phyloP scores from a whole-genome alignment of 2,329 filamentous ascomycete genomes.

The Ophiosphaerella narmari region DNA sequence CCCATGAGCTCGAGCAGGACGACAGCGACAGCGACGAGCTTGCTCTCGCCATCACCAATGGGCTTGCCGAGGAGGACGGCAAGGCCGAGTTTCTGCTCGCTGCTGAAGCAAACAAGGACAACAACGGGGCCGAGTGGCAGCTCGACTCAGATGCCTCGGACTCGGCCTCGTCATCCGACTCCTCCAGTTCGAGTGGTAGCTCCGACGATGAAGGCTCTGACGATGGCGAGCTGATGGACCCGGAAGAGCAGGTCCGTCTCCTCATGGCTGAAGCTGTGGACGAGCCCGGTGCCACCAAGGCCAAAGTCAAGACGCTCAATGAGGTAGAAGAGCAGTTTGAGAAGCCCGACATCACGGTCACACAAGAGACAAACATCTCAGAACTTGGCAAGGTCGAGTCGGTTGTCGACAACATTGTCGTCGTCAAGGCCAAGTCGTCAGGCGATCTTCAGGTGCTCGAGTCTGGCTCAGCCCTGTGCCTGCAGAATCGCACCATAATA shows the following conservation, averaged over 20 bases:
- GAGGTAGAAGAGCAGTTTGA: conserved; percentile 61
- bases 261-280: conserved; percentile 84
- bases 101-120: conserved; percentile 52
- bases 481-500: conserved; percentile 73
- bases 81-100: conserved; percentile 51
- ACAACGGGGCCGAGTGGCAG: conserved; percentile 79
- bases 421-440: conserved; percentile 77
- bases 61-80: conserved; percentile 26
- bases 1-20: conserved; percentile 4
- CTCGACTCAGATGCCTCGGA: conserved; percentile 65
- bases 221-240: conserved; percentile 67
- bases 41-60: conserved; percentile 9
- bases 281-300: conserved; percentile 71
- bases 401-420: conserved; percentile 75
- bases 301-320: conserved; percentile 77
- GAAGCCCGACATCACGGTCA: conserved; percentile 80
- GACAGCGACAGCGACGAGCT: conserved; percentile 12
- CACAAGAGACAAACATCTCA: conserved; percentile 74
- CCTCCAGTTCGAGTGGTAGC: conserved; percentile 54
- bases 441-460: conserved; percentile 88
- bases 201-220: conserved; percentile 67
- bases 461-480: conserved; percentile 80
- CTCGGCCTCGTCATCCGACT: conserved; percentile 54
- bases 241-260: conserved; percentile 81
- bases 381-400: conserved; percentile 76